These are phyloP conservation scores for Fusarium concolor DNA, from an alignment of 2,329 filamentous ascomycete genomes.

Conservation along the genomic window DNA sequence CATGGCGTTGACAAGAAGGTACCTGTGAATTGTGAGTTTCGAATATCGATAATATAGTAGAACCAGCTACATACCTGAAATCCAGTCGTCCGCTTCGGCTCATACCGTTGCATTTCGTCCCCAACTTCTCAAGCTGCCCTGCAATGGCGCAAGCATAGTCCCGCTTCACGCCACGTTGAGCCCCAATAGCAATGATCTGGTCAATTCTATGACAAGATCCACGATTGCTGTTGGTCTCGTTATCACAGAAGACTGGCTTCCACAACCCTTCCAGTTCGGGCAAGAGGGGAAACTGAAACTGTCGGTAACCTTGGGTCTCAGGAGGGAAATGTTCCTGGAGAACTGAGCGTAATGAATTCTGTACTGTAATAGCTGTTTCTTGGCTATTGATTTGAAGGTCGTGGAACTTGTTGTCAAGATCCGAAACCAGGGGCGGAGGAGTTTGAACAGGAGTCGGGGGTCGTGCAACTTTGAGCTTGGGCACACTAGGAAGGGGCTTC, in stretches of 20 bases:
- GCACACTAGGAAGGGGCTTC: constrained; percentile 35
- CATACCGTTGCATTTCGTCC: constrained; percentile 60
- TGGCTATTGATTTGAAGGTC: constrained; percentile 56
- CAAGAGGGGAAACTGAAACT: constrained; percentile 60
- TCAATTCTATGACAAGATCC: constrained; percentile 60
- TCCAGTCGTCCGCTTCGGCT: constrained; percentile 68
- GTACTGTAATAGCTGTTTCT: constrained; percentile 64
- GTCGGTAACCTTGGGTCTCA: constrained; percentile 59
- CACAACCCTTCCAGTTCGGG: constrained; percentile 64
- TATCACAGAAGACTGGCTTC: constrained; percentile 62
- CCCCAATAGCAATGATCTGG: constrained; percentile 70
- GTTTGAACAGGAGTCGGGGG: constrained; percentile 60
- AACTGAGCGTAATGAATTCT: constrained; percentile 67
- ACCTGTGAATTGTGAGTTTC: constrained; percentile 54
- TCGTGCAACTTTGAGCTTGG: constrained; percentile 47
- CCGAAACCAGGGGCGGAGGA: constrained; percentile 51
- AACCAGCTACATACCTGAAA: constrained; percentile 60
- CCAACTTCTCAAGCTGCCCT: constrained; percentile 66
- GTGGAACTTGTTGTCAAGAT: constrained; percentile 56
- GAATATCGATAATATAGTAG: background rate
- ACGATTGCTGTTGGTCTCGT: constrained; percentile 45
- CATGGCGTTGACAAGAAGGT: constrained; percentile 70
- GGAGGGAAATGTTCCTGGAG: constrained; percentile 64
- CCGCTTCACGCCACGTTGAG: constrained; percentile 64
- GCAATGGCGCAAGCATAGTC: constrained; percentile 62